Conservation (phyloP, 306 rosid species). For the Senna tora region DNA sequence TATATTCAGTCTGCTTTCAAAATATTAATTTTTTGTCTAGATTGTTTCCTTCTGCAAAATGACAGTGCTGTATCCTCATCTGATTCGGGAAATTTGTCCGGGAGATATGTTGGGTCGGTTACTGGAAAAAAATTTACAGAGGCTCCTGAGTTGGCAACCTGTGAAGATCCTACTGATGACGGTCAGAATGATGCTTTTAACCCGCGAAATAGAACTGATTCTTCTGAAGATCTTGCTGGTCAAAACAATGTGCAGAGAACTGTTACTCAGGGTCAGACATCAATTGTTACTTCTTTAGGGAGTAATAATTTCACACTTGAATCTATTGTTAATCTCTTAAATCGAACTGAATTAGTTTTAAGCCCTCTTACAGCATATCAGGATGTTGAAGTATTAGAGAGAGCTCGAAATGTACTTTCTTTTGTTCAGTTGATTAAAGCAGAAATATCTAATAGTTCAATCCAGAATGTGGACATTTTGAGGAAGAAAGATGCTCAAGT, state of each 20-base stretch:
- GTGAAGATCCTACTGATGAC: constrained; percentile 41
- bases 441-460: constrained; percentile 45
- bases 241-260: constrained; percentile 41
- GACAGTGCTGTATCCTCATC: constrained; percentile 33
- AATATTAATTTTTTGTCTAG: constrained; percentile 63
- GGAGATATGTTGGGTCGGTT: constrained; percentile 38
- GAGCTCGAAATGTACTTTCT: constrained; percentile 68
- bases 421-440: constrained; percentile 64
- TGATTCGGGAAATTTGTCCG: constrained; percentile 40
- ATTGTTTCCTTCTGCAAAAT: constrained; percentile 57
- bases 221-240: constrained; percentile 45
- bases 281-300: constrained; percentile 35
- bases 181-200: constrained; percentile 56
- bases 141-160: constrained; percentile 45
- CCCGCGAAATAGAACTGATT: constrained; percentile 52
- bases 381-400: constrained; percentile 85
- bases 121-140: constrained; percentile 39
- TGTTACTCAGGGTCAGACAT: constrained; percentile 41
- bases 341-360: constrained; percentile 58
- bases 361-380: constrained; percentile 61
- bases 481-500: constrained; percentile 48
- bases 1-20: constrained; percentile 83
- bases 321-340: constrained; percentile 55
- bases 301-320: constrained; percentile 48
- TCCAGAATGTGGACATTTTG: constrained; percentile 43